These are phyloP conservation scores for Neopestalotiopsis sp. DNA, from an alignment of 2,329 filamentous ascomycete species.

Conservation along the genomic window DNA sequence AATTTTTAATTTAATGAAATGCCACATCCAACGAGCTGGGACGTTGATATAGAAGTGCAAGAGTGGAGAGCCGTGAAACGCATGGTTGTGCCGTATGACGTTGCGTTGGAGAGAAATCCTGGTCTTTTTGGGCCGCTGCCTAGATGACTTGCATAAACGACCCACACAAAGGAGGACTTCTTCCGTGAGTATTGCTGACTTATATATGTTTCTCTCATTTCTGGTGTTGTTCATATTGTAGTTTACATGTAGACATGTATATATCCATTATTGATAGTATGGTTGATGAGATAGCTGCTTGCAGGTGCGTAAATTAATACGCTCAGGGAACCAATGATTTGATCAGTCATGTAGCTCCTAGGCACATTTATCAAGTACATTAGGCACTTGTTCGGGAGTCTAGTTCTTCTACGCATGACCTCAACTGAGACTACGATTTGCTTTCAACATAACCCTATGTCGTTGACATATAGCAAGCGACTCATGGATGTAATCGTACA, in stretches of 20 bases:
- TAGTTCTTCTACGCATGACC: too few relatives aligned
- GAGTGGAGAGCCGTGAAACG: constrained; percentile 5
- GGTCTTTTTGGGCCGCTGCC: neutral
- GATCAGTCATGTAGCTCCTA: too few relatives aligned
- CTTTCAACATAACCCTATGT: neutral
- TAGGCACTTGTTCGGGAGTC: too few relatives aligned
- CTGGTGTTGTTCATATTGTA: too few relatives aligned
- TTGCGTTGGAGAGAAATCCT: constrained; percentile 5
- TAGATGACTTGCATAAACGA: constrained; percentile 3
- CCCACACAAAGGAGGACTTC: neutral
- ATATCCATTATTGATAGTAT: neutral
- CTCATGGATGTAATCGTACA: neutral
- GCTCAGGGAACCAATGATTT: too few relatives aligned
- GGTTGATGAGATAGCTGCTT: too few relatives aligned
- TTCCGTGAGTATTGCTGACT: neutral
- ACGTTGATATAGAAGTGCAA: neutral
- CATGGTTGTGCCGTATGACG: neutral
- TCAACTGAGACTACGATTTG: neutral
- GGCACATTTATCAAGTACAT: too few relatives aligned
- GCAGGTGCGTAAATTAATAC: too few relatives aligned
- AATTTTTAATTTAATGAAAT: neutral
- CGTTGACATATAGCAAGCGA: neutral
- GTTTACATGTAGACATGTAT: too few relatives aligned
- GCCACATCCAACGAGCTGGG: neutral
- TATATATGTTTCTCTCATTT: too few relatives aligned